A percentile compares a stretch with the other conserved stretches of the same genome.
Evolutionary conservation across 768 basidiomycete species (phyloP).

Genomic region (Hydnomerulius pinastri): DNA sequence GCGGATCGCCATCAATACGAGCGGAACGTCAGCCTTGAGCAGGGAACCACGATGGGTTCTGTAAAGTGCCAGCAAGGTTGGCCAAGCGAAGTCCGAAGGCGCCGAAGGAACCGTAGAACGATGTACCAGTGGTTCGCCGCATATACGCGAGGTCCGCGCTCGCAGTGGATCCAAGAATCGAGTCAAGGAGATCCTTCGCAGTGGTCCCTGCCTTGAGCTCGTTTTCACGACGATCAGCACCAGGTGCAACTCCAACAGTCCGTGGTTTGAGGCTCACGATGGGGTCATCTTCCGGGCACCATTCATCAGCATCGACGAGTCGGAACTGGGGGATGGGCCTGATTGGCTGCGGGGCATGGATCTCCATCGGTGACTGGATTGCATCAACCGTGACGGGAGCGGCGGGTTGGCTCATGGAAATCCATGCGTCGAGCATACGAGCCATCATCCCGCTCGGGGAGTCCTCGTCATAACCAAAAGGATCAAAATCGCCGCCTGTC

Average conservation of each 20-base stretch:
- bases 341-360: conserved; percentile 17
- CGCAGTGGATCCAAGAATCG: conserved; percentile 22
- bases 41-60: conserved; percentile 20
- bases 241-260: conserved; percentile 31
- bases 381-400: neutral
- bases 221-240: conserved; percentile 11
- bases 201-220: conserved; percentile 13
- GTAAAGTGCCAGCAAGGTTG: conserved; percentile 17
- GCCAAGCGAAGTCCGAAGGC: conserved; percentile 22
- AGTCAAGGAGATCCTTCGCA: conserved; percentile 29
- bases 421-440: conserved; percentile 20
- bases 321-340: conserved; percentile 7
- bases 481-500: conserved; percentile 25
- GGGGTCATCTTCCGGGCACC: conserved; percentile 34
- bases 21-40: conserved; percentile 17
- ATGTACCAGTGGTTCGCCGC: conserved; percentile 16
- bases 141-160: conserved; percentile 3
- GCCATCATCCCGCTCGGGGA: conserved; percentile 19
- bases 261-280: conserved; percentile 29
- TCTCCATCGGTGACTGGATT: conserved; percentile 1
- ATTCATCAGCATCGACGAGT: conserved; percentile 18
- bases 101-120: conserved; percentile 29
- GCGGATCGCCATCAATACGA: neutral
- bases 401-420: conserved; percentile 8
- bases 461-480: conserved; percentile 19